Percentiles rank a stretch among this genome's conserved stretches.
Evolutionary conservation across 768 basidiomycete species (phyloP).

Genomic region (Mycena indigotica): DNA sequence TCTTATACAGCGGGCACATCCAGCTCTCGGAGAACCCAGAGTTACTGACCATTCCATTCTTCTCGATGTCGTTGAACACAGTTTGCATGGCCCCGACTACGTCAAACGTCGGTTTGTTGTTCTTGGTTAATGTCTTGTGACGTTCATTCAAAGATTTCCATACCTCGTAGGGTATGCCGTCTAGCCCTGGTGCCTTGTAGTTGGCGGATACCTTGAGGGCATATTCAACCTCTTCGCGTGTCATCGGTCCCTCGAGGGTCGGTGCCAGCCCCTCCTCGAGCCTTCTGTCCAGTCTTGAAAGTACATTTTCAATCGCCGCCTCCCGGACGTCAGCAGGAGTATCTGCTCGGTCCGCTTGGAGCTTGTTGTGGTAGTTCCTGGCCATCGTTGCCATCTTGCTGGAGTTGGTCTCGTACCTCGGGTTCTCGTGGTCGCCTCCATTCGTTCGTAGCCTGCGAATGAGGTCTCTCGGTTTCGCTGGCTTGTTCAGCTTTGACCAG

Average conservation of each 20-base stretch:
- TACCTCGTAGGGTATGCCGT: conserved; percentile 22
- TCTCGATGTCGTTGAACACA: conserved; percentile 19
- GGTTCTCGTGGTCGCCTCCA: not conserved
- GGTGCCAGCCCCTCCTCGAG: not conserved
- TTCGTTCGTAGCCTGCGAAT: not conserved
- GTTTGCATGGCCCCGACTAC: not conserved
- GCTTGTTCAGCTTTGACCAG: conserved; percentile 1
- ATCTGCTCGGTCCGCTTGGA: not conserved
- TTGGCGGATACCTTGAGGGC: not conserved
- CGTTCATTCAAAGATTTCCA: conserved; percentile 8
- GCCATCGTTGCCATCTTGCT: not conserved
- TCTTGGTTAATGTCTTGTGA: not conserved
- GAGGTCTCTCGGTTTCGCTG: not conserved
- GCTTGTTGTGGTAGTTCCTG: not conserved
- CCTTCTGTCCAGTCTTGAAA: not conserved
- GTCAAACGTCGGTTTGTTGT: conserved; percentile 3
- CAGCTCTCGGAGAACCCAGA: conserved; percentile 22
- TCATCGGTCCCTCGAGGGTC: not conserved
- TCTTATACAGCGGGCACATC: conserved; percentile 33
- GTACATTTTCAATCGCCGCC: not conserved
- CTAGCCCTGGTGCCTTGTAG: conserved; percentile 1
- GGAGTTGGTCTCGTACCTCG: conserved; percentile 1
- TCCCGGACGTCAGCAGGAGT: not conserved
- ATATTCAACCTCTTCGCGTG: not conserved
- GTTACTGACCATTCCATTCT: not conserved